Evolutionary conservation across 257 asterid species (phyloP).

Genomic region (Parsonsia alboflavescens): DNA sequence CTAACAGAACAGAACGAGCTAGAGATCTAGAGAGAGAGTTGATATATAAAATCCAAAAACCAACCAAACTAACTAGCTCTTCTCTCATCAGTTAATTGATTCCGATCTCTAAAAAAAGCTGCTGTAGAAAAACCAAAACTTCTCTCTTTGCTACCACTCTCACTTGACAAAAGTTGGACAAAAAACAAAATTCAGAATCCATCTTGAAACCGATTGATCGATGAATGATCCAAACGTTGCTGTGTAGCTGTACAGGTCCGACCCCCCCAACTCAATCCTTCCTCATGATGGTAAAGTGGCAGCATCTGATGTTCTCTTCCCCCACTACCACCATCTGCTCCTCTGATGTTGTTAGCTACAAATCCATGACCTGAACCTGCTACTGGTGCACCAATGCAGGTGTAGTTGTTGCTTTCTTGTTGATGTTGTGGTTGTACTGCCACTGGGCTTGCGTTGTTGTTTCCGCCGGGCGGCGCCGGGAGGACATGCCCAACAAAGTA

Average conservation of each 20-base stretch:
- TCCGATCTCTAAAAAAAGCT: conserved; percentile 24
- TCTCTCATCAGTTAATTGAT: conserved; percentile 21
- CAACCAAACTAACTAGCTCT: not conserved
- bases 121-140: conserved; percentile 28
- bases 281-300: conserved; percentile 21
- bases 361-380: conserved; percentile 29
- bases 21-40: conserved; percentile 6
- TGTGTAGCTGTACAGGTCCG: conserved; percentile 15
- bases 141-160: conserved; percentile 16
- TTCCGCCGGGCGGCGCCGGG: conserved; percentile 14
- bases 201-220: conserved; percentile 50
- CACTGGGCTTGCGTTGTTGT: conserved; percentile 13
- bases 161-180: conserved; percentile 19
- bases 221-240: conserved; percentile 25
- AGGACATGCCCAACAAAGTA: conserved; percentile 64
- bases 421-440: conserved; percentile 10
- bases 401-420: conserved; percentile 36
- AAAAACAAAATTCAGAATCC: conserved; percentile 34
- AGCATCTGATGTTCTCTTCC: conserved; percentile 3
- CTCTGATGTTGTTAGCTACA: not conserved
- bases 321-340: conserved; percentile 18
- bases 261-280: conserved; percentile 21
- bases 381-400: conserved; percentile 86
- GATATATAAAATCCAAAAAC: conserved; percentile 7
- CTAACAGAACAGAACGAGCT: not conserved